Evolutionary conservation across 805 yeast genomes (phyloP), one percentile per base, ranked within the genome.

Genomic region (Candida krabiensis): DNA sequence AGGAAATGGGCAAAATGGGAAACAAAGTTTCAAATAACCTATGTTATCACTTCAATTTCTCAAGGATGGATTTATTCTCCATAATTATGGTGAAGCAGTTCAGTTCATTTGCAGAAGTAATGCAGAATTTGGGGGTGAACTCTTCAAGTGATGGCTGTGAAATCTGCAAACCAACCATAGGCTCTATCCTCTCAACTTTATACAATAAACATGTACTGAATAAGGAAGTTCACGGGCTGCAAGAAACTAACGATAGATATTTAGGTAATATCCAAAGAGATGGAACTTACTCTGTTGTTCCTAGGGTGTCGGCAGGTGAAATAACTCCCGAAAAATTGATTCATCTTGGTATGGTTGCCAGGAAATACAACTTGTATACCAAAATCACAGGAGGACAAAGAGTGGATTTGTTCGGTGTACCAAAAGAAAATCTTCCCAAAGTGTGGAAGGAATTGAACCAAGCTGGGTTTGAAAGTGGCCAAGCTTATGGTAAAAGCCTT

Each of bases 231-330:
- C 60, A 60, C 27, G 67, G 67, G 12, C 51, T 64, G 14, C 69
- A 64, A 39, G 69, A 63, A 19, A 63, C 69, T 2, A 64, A 64
- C 38, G 69, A 64, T 38, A 52, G 58, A 30, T 63, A 46, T 41
- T 46, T 64, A 33, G 69, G 69, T 28, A 64, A 64, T 41, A 61
- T 64, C 27, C 69, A 63, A 44, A 49, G 69, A 30, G 60, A 63
- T 40, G 69, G 69, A 14, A 63, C 67, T 2, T 64, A 59, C 40
- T 62, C 67, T 4, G 63, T 64, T 26, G 58, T 64, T 19, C 69
- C 69, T 7, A 50, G 69, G 40, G 58, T 62, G 48, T 60, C 66
- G 7, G 69, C 64, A 8, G 69, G 69, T 42, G 69, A 64, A 30
- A 52, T 63, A 19, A 64, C 69, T 2, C 67, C 69, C 4, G 67